phyloP scores from a whole-genome alignment of 2,329 filamentous ascomycete species.

The Elsinoe perseae region DNA sequence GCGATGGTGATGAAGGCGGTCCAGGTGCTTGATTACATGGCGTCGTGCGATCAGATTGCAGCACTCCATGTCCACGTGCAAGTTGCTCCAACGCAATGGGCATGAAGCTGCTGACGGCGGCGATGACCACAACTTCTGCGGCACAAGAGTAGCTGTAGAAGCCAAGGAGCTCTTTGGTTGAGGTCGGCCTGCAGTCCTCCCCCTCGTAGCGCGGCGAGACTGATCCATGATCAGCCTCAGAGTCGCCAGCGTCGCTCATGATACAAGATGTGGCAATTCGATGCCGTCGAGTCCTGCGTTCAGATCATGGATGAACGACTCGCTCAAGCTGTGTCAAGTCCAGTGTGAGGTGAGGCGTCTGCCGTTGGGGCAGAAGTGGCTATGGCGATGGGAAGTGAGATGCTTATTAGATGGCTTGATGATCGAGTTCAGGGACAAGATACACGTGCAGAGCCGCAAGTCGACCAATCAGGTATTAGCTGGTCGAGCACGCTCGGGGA shows the following conservation, averaged over 20 bases:
- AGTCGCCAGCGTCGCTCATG: conserved; percentile 9
- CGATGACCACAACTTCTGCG: conserved; percentile 86
- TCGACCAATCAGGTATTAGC: neutral
- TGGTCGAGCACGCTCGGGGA: neutral
- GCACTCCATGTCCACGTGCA: conserved; percentile 82
- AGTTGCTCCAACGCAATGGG: conserved; percentile 92
- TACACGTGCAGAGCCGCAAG: neutral
- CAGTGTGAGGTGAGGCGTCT: neutral
- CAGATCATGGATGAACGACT: neutral
- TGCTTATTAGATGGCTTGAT: neutral
- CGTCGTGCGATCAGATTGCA: conserved; percentile 66
- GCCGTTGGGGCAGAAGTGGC: neutral
- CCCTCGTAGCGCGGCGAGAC: conserved; percentile 56
- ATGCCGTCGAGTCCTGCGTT: neutral
- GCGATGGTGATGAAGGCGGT: conserved; percentile 30
- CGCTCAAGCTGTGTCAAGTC: neutral
- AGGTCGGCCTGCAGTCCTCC: conserved; percentile 85
- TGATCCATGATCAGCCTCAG: conserved; percentile 3
- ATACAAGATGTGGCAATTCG: neutral
- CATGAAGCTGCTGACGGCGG: conserved; percentile 61
- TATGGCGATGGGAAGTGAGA: neutral
- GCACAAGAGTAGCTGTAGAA: conserved; percentile 98
- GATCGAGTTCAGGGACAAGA: neutral
- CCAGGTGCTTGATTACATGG: conserved; percentile 52
- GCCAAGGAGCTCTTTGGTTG: conserved; percentile 74